Base-by-base conservation (phyloP, 208 protist genomes). In the Leishmania lainsoni region DNA sequence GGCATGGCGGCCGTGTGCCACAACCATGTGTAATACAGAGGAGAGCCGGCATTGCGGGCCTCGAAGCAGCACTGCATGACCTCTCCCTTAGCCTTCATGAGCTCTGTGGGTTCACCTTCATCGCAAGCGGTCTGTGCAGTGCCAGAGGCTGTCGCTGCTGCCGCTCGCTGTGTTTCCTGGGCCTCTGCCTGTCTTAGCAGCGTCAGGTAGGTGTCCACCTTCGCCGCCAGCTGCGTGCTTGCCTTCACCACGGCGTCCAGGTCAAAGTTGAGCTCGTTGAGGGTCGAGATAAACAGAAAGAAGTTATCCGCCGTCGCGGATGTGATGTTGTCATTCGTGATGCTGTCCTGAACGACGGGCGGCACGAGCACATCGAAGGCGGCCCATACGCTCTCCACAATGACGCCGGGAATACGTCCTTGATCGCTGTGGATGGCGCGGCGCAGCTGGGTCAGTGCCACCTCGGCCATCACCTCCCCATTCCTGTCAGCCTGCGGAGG, bases 21-120 rank as follows among this genome's bases (percentile, higher is more conserved):
- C 72, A 97, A 74, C 91, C 90, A 97, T 3, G 86, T 79, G 81
- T 93, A 95, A 84, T 92, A 91, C n/a, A 95, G 81, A 56, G 93
- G 93, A 39, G 90, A 91, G 4, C 87, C 87, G 39, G 87, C 90
- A 26, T 78, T 81, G 32, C 89, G 89, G 20, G 88, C 79, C 35
- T 90, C 82, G 72, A 94, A 81, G 80, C 89, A 96, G 56, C 80
- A 76, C n/a, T 81, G 80, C 74, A 93, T 86, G 32, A 96, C 75
- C 48, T 80, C 83, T 17, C 81, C 81, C 74, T 93, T 92, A 14
- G 84, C 74, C 42, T 63, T 78, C 54, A 85, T 87, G 29, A 92
- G 68, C 49, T 77, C 77, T 26, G 81, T 78, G 16, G 90, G 65
- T 48, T 79, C 78, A 29, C 29, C 20, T 48, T 29, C 10, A 5